Evolutionary conservation across 345 rosid genomes (phyloP).

Genomic region (Euphorbia peplus): DNA sequence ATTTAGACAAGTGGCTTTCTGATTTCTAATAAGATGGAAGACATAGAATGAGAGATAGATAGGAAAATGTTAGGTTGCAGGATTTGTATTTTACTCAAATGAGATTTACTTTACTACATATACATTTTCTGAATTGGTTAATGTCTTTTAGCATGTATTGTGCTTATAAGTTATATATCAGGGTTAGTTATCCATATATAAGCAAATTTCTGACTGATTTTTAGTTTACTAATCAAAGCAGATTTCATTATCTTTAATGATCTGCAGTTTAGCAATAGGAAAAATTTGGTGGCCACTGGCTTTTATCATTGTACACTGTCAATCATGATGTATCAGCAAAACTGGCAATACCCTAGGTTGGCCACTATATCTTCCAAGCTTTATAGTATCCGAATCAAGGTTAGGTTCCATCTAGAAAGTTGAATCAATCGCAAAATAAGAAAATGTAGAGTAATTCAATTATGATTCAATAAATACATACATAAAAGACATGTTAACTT

Average conservation of each 20-base stretch:
- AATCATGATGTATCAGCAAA: background rate
- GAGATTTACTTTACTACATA: background rate
- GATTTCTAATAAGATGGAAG: constrained; percentile 11
- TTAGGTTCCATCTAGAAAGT: background rate
- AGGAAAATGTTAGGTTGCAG: background rate
- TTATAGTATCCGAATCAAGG: background rate
- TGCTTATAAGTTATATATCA: constrained; percentile 6
- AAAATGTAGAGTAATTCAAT: background rate
- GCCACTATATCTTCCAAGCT: background rate
- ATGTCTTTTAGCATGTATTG: background rate
- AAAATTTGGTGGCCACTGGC: background rate
- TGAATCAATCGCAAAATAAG: background rate
- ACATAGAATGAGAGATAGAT: constrained; percentile 7
- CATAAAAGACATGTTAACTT: background rate
- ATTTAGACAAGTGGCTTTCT: background rate
- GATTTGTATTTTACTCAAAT: background rate
- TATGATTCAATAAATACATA: background rate
- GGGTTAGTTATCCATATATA: background rate
- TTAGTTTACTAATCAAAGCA: too few species aligned
- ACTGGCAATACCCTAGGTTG: background rate
- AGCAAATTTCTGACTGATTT: too few species aligned
- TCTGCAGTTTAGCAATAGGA: background rate
- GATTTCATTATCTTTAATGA: too few species aligned
- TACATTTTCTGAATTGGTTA: background rate
- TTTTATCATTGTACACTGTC: background rate